phyloP scores from a whole-genome alignment of 495 filamentous ascomycete species.

The Rhizodiscina lignyota region DNA sequence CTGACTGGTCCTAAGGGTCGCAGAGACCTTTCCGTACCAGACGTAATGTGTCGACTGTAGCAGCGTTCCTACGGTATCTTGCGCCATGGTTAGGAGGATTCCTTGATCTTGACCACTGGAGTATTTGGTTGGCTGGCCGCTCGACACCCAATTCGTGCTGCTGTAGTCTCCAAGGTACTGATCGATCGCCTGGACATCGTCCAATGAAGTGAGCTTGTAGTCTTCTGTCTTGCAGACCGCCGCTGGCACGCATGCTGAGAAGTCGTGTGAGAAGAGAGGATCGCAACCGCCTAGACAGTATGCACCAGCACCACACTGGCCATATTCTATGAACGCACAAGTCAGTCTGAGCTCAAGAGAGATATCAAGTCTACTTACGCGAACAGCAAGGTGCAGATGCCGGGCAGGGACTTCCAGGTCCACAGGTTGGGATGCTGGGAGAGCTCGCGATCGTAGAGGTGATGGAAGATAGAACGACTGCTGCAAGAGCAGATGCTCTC shows the following conservation, averaged over 20 bases:
- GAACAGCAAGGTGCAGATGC: slow-evolving; percentile 73
- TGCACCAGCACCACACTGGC: slow-evolving; percentile 80
- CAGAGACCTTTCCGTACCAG: slow-evolving; percentile 92
- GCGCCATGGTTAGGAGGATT: slow-evolving; percentile 74
- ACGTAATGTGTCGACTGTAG: slow-evolving; percentile 77
- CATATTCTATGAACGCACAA: slow-evolving; percentile 52
- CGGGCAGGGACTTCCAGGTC: slow-evolving; percentile 50
- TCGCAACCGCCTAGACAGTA: slow-evolving; percentile 96
- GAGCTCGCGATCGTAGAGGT: neutral
- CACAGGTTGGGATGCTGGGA: slow-evolving; percentile 28
- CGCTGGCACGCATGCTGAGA: slow-evolving; percentile 75
- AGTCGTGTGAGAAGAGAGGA: slow-evolving; percentile 56
- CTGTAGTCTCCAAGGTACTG: slow-evolving; percentile 73
- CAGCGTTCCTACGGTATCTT: slow-evolving; percentile 68
- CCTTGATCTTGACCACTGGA: slow-evolving; percentile 38
- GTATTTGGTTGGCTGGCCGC: slow-evolving; percentile 52
- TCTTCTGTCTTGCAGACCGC: slow-evolving; percentile 63
- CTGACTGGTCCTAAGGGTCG: slow-evolving; percentile 69
- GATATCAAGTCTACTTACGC: slow-evolving; percentile 39
- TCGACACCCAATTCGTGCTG: slow-evolving; percentile 72
- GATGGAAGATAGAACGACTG: slow-evolving; percentile 3
- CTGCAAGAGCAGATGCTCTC: slow-evolving; percentile 6
- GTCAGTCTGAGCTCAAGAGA: neutral
- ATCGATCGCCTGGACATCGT: slow-evolving; percentile 48
- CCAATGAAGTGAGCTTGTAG: slow-evolving; percentile 53